Evolutionary conservation across 2,329 filamentous ascomycete species (phyloP).

Genomic region (Cercospora nicotianae): DNA sequence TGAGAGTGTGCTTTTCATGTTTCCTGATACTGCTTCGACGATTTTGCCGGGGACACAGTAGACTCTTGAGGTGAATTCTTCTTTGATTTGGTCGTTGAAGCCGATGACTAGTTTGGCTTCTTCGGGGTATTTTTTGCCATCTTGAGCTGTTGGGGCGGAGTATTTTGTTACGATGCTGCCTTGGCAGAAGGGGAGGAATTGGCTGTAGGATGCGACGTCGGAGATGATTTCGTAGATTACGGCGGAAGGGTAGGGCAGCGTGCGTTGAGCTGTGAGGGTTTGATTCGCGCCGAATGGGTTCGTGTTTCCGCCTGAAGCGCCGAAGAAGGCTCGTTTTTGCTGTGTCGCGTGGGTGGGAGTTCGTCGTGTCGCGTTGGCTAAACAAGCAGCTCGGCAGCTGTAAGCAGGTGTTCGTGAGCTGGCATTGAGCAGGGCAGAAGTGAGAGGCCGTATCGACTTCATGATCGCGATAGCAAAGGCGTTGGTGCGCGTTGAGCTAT

Average conservation of each 20-base stretch:
- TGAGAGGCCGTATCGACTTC: slow-evolving; percentile 33
- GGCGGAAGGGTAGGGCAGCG: slow-evolving; percentile 69
- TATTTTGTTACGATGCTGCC: slow-evolving; percentile 74
- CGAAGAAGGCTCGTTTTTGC: slow-evolving; percentile 43
- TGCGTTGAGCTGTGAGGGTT: slow-evolving; percentile 70
- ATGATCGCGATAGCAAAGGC: slow-evolving; percentile 22
- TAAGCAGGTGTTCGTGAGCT: slow-evolving; percentile 16
- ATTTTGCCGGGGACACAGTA: slow-evolving; percentile 71
- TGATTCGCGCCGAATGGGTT: slow-evolving; percentile 62
- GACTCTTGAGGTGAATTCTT: slow-evolving; percentile 78
- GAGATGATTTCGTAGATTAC: slow-evolving; percentile 82
- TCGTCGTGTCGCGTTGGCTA: slow-evolving; percentile 17
- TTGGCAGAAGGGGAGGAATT: slow-evolving; percentile 90
- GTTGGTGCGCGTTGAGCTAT: neutral
- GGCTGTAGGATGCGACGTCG: slow-evolving; percentile 79
- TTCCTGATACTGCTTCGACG: slow-evolving; percentile 76
- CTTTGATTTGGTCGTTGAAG: slow-evolving; percentile 76
- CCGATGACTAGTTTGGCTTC: slow-evolving; percentile 79
- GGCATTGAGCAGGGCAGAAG: slow-evolving; percentile 25
- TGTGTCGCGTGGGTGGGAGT: slow-evolving; percentile 20
- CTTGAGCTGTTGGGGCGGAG: slow-evolving; percentile 51
- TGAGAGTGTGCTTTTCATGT: slow-evolving; percentile 49
- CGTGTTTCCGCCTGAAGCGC: slow-evolving; percentile 32
- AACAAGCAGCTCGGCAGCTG: slow-evolving; percentile 21
- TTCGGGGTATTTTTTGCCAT: slow-evolving; percentile 63